Evolutionary conservation across 2,329 filamentous ascomycete species (phyloP).

Genomic region (Sporothrix protearum): DNA sequence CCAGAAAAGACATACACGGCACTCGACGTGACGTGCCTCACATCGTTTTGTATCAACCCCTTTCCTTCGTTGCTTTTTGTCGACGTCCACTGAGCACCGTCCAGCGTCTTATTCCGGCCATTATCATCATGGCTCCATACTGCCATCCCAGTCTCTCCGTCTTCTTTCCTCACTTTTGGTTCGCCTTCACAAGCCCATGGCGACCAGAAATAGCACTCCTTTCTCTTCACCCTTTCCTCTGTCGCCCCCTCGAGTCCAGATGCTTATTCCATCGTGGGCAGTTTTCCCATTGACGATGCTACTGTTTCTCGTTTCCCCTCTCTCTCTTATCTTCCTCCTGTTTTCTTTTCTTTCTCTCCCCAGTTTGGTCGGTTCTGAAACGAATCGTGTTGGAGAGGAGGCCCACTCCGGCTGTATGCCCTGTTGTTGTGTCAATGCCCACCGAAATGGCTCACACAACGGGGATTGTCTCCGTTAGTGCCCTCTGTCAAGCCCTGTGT

Average conservation of each 20-base stretch:
- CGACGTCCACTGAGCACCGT: background rate
- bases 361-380: conserved; percentile 7
- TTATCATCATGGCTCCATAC: background rate
- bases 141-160: background rate
- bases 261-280: background rate
- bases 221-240: background rate
- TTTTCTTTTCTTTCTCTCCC: background rate
- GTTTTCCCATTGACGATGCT: conserved; percentile 1
- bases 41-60: conserved; percentile 20
- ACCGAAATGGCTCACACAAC: background rate
- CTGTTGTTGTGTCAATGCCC: background rate
- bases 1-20: background rate
- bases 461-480: background rate
- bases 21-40: conserved; percentile 3
- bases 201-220: background rate
- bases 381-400: conserved; percentile 10
- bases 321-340: too few species aligned
- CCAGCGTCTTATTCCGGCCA: background rate
- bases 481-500: background rate
- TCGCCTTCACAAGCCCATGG: background rate
- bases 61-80: background rate
- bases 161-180: background rate
- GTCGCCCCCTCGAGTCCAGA: background rate
- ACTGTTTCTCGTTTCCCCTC: background rate
- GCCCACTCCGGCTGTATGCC: background rate